Percentiles rank a stretch among this genome's conserved stretches.
Evolutionary conservation across 2,329 filamentous ascomycete species (phyloP).

Genomic region (Sporothrix protearum): DNA sequence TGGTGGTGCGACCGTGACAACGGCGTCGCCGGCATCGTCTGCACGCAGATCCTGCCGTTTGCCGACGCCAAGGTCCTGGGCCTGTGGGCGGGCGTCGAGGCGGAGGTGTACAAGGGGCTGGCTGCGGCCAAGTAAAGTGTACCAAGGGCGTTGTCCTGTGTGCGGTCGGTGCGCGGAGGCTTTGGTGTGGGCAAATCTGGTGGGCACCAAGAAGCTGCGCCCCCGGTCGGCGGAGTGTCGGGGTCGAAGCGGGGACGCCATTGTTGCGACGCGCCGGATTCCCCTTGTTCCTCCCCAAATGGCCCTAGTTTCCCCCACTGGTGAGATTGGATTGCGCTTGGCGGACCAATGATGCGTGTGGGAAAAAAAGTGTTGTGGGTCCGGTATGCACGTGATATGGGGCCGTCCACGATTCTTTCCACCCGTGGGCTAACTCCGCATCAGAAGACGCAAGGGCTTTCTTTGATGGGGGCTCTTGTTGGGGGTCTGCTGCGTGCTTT

Average conservation of each 20-base stretch:
- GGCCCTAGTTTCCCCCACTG: not conserved
- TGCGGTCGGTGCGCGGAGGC: too few relatives aligned
- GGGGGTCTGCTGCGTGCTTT: not conserved
- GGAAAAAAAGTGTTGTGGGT: not conserved
- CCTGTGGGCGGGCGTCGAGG: conserved; percentile 38
- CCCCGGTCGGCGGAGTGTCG: not conserved
- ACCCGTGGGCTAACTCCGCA: not conserved
- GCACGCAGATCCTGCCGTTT: conserved; percentile 47
- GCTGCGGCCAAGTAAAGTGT: not conserved
- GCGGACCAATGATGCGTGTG: not conserved
- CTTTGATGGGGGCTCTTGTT: not conserved
- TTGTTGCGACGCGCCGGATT: not conserved
- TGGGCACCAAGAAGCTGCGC: not conserved
- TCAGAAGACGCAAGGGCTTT: not conserved
- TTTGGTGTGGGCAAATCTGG: too few relatives aligned
- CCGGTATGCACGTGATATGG: not conserved
- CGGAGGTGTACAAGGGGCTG: conserved; percentile 33
- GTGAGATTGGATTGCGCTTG: conserved; percentile 1
- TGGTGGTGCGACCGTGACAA: conserved; percentile 59
- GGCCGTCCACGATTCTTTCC: not conserved
- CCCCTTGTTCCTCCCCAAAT: not conserved
- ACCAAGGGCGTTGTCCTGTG: too few relatives aligned
- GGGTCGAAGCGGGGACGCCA: not conserved
- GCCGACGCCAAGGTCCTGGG: conserved; percentile 38
- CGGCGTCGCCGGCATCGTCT: conserved; percentile 49